Base-by-base conservation (phyloP, 2,329 filamentous ascomycete species). In the Claviceps quebecensis region DNA sequence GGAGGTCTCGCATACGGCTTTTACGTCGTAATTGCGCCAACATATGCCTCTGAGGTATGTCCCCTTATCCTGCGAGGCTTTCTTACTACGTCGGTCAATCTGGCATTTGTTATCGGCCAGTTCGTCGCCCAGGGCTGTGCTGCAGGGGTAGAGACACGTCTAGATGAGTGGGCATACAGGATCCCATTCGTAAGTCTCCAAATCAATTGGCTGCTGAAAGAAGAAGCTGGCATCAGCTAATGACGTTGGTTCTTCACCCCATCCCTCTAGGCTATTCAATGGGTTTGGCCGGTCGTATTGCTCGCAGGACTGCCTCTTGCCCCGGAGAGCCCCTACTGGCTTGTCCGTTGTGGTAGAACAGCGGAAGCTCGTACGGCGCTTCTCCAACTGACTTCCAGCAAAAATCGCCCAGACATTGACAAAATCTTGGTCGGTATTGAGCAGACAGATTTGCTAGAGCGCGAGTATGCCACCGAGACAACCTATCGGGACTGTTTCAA, bases 71-170 rank as follows among this genome's bases (percentile, higher is more conserved):
- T 83, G 40, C 72, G 80, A 29, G 76, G 75, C 29, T 71, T 77
- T 45, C 64, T 81, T 22, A 81, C 78, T 1, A 74, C 74, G 37
- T 82, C 75, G 52, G 74, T 81, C 52, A 82, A 81, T 57, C 65
- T 82, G 39, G 81, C 77, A 58, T 83, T 80, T 63, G 78, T 80
- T 43, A 78, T 78, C 17, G 79, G 79, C 1, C 78, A 82, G 58
- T 69, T 83, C 4, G 66, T 82, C 2, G 77, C 67, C 4, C 73
- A 73, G 52, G 69, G 68, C 5, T 67, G 74, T 38, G 73, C 71
- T 1, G 67, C 70, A 2, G 70, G 68, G 2, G 69, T 71, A 0
- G 62, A 66, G 43, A 62, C 61, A 19, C 58, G 72, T 9, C 54
- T 62, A 14, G 67, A 65, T 45, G 64, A 75, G 54, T 76, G 73